Conservation (phyloP, 768 basidiomycete genomes). For the Hygrophorus russula region DNA sequence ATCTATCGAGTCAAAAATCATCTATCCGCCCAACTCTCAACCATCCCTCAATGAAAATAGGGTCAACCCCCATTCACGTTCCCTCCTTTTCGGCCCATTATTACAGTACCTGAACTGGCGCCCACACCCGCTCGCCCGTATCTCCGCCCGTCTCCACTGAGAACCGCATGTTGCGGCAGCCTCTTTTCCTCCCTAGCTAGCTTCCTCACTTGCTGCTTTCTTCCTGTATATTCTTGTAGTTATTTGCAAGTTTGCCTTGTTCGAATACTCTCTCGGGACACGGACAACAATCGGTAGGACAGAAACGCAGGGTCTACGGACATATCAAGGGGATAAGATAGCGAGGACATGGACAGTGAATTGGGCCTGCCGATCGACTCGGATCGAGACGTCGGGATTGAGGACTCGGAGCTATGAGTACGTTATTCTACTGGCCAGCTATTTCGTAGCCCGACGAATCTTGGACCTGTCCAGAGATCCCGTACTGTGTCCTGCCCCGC, state of each 20-base stretch:
- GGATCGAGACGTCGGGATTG: conserved; percentile 64
- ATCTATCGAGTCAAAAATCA: background rate
- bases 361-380: conserved; percentile 36
- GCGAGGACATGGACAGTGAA: conserved; percentile 34
- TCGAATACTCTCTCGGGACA: conserved; percentile 94
- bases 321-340: conserved; percentile 66
- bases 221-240: conserved; percentile 70
- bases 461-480: conserved; percentile 80
- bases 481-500: conserved; percentile 84
- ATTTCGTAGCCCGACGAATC: conserved; percentile 47
- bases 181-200: conserved; percentile 65
- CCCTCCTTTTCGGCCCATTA: no score
- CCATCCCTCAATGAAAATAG: no score
- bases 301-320: conserved; percentile 55
- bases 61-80: no score
- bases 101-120: conserved; percentile 41
- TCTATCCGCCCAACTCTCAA: no score
- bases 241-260: conserved; percentile 68
- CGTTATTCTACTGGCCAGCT: conserved; percentile 89
- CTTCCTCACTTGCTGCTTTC: conserved; percentile 71
- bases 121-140: conserved; percentile 85
- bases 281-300: conserved; percentile 86
- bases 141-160: conserved; percentile 71
- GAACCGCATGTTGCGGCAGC: conserved; percentile 75
- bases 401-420: conserved; percentile 73